These are phyloP conservation scores for Remersonia thermophila DNA, from an alignment of 2,329 filamentous ascomycete genomes.

Conservation along the genomic window DNA sequence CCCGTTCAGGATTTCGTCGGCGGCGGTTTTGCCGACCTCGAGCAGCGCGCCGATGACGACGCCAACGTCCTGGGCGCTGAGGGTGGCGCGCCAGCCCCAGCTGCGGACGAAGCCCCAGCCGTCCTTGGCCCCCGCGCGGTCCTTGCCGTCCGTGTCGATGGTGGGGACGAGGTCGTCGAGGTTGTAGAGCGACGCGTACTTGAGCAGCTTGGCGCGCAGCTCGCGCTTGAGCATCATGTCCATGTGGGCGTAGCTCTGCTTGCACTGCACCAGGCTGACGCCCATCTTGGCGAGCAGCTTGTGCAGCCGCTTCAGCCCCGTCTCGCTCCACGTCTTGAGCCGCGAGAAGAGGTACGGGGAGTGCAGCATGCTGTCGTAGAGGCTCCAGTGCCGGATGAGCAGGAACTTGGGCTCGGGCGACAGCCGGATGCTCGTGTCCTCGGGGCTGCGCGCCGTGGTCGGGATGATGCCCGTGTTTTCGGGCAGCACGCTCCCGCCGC, in stretches of 20 bases:
- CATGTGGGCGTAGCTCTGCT: conserved; percentile 95
- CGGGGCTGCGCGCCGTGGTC: conserved; percentile 75
- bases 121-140: conserved; percentile 63
- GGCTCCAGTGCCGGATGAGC: conserved; percentile 86
- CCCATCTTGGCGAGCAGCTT: conserved; percentile 98
- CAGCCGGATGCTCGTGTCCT: conserved; percentile 81
- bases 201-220: conserved; percentile 70
- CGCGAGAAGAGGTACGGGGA: conserved; percentile 87
- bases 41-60: conserved; percentile 84
- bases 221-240: conserved; percentile 92
- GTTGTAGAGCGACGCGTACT: conserved; percentile 87
- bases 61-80: conserved; percentile 89
- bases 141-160: conserved; percentile 56
- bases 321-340: conserved; percentile 88
- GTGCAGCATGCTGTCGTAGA: conserved; percentile 98
- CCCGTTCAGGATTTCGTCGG: conserved; percentile 9
- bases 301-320: conserved; percentile 74
- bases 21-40: conserved; percentile 62
- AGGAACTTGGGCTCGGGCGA: conserved; percentile 91
- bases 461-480: conserved; percentile 75
- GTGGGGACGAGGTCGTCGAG: conserved; percentile 85
- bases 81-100: conserved; percentile 93
- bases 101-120: conserved; percentile 95
- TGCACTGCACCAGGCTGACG: conserved; percentile 83
- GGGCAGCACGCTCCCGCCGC: conserved; percentile 43